Percentiles rank a stretch among this genome's conserved stretches.
Conservation (phyloP, 169 alveolate genomes). For the Amoebophrya sp. region DNA sequence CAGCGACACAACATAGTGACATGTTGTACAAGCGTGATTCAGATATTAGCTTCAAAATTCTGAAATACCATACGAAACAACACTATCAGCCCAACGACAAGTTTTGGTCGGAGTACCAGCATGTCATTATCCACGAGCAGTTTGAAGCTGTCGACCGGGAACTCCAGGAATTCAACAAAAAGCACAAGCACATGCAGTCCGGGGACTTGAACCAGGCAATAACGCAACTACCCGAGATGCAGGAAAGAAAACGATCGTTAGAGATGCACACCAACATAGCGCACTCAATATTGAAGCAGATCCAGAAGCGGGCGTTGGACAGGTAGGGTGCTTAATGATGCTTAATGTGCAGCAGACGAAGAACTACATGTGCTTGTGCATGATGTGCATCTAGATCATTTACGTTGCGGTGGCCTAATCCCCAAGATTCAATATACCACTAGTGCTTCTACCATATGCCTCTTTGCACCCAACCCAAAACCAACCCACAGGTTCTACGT, state of each 20-base stretch:
- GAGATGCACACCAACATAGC: conserved; percentile 54
- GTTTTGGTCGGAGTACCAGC: neutral
- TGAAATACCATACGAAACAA: neutral
- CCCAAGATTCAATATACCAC: too few relatives aligned
- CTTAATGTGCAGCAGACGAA: neutral
- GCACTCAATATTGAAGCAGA: conserved; percentile 44
- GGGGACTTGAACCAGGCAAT: conserved; percentile 45
- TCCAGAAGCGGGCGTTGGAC: conserved; percentile 48
- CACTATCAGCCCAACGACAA: conserved; percentile 3
- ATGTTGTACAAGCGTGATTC: too few relatives aligned
- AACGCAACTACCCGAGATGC: conserved; percentile 50
- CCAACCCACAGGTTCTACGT: conserved; percentile 33
- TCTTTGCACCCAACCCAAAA: too few relatives aligned
- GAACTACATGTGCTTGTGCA: too few relatives aligned
- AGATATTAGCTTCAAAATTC: neutral
- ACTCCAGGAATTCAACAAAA: conserved; percentile 35
- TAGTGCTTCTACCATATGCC: too few relatives aligned
- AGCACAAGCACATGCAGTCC: conserved; percentile 22
- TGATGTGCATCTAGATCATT: too few relatives aligned
- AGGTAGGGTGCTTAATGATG: neutral
- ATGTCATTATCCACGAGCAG: conserved; percentile 6
- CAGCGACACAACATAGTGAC: too few relatives aligned
- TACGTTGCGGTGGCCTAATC: too few relatives aligned
- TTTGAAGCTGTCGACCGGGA: neutral
- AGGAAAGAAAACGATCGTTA: conserved; percentile 50